Evolutionary conservation across 495 filamentous ascomycete genomes (phyloP), one percentile per base, ranked within the genome.

Genomic region (Cercophora sp.): DNA sequence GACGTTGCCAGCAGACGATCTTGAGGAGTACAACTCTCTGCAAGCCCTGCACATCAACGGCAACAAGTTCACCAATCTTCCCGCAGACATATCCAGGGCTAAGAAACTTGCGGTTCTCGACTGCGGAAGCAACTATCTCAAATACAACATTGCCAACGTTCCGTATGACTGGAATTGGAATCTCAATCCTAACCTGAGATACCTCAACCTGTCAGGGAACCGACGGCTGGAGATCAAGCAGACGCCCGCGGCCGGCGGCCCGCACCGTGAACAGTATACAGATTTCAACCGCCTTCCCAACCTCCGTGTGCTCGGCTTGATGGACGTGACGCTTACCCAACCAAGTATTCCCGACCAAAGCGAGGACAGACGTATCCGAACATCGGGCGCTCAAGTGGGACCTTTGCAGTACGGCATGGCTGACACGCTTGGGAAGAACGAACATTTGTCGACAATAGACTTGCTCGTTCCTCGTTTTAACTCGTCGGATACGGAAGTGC

Each of bases 131-230:
- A 99, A 99, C 60, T 79, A 78, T n/a, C 77, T 99, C 39, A 99
- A 96, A 66, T 99, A 99, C 75, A 99, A 99, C 63, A 91, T 99
- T 27, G 93, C 91, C 22, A 99, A 99, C 63, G 96, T 94, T 80
- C 93, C 94, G 1, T 99, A 99, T 62, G 93, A 99, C 65, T 99
- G 93, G 93, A 99, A 99, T 61, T 99, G 93, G 93, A 97, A 96
- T 66, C 89, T 91, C 79, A 99, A 97, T 55, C 85, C 86, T 31
- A 91, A 95, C 54, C 74, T 99, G 51, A 88, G 90, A 54, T 97
- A 94, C 61, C 84, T 99, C 53, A 99, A 96, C 61, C 80, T 99
- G 54, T 96, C 92, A 5, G 93, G 94, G 20, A 99, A 99, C 74
- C 94, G 96, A 68, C 84, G 92, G 25, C 69, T 99, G 34, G 94